These are phyloP conservation scores for Microbotryum silenes-acaulis DNA, from an alignment of 1,284 basidiomycete genomes.

Conservation along the genomic window DNA sequence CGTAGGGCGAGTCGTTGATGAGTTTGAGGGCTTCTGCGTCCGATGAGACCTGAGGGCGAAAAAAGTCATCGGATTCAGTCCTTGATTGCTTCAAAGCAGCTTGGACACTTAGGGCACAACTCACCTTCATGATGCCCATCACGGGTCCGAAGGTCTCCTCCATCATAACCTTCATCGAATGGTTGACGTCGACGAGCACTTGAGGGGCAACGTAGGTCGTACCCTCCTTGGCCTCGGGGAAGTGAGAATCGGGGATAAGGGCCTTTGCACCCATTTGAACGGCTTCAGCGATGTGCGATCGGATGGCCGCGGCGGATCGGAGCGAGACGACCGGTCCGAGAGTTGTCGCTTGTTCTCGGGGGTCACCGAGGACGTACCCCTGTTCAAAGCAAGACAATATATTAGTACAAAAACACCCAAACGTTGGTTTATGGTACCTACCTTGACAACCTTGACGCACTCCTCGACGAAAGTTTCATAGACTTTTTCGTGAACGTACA, in stretches of 20 bases:
- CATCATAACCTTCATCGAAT: conserved; percentile 89
- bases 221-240: conserved; percentile 60
- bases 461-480: conserved; percentile 73
- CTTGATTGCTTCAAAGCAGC: neutral
- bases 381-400: conserved; percentile 32
- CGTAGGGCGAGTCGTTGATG: conserved; percentile 96
- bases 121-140: conserved; percentile 78
- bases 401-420: neutral
- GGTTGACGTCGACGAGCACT: conserved; percentile 77
- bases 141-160: conserved; percentile 65
- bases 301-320: conserved; percentile 70
- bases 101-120: neutral
- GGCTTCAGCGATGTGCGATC: conserved; percentile 77
- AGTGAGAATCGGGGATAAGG: conserved; percentile 63
- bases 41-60: conserved; percentile 53
- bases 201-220: conserved; percentile 82
- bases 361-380: conserved; percentile 79
- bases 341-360: conserved; percentile 61
- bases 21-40: conserved; percentile 77
- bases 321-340: conserved; percentile 87
- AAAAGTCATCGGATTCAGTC: neutral
- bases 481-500: conserved; percentile 81
- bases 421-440: conserved; percentile 33
- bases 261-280: conserved; percentile 66
- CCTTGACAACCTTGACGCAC: conserved; percentile 67